These are phyloP conservation scores for Pichia kudriavzevii DNA, from an alignment of 1,139 yeast genomes.

Conservation along the genomic window DNA sequence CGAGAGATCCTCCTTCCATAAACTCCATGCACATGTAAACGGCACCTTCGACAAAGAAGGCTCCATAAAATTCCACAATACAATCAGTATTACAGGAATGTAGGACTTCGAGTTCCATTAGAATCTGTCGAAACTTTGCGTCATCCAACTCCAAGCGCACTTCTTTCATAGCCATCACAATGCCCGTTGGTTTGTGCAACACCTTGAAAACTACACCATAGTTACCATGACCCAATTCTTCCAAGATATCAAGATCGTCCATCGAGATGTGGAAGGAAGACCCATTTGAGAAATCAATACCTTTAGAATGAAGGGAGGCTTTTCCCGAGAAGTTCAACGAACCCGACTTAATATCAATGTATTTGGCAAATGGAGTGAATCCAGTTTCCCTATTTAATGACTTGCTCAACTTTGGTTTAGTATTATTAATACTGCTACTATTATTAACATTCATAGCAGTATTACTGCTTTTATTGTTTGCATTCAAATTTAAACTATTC, in stretches of 20 bases:
- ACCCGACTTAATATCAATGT: conserved; percentile 87
- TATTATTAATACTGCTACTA: too few species aligned
- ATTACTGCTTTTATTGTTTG: too few species aligned
- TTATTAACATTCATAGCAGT: too few species aligned
- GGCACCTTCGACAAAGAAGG: conserved; percentile 94
- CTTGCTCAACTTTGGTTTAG: too few species aligned
- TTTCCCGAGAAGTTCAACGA: conserved; percentile 88
- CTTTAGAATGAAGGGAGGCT: conserved; percentile 84
- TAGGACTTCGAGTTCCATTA: conserved; percentile 90
- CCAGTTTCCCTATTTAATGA: too few species aligned
- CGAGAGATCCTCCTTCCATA: conserved; percentile 96
- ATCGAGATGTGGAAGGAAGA: conserved; percentile 78
- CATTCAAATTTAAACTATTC: conserved; percentile 8
- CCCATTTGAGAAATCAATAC: conserved; percentile 86
- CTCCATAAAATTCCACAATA: conserved; percentile 94
- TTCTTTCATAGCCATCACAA: conserved; percentile 95
- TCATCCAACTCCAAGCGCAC: conserved; percentile 89
- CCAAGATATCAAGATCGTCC: conserved; percentile 76
- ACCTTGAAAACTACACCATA: conserved; percentile 94
- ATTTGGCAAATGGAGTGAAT: conserved; percentile 78
- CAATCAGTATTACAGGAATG: conserved; percentile 87
- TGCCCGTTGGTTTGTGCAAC: conserved; percentile 87
- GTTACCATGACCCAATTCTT: conserved; percentile 90
- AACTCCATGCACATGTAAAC: conserved; percentile 98
- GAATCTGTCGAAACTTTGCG: conserved; percentile 80